These are phyloP conservation scores for Radiomyces spectabilis DNA, from an alignment of 192 early-diverging fungal species.

Conservation along the genomic window DNA sequence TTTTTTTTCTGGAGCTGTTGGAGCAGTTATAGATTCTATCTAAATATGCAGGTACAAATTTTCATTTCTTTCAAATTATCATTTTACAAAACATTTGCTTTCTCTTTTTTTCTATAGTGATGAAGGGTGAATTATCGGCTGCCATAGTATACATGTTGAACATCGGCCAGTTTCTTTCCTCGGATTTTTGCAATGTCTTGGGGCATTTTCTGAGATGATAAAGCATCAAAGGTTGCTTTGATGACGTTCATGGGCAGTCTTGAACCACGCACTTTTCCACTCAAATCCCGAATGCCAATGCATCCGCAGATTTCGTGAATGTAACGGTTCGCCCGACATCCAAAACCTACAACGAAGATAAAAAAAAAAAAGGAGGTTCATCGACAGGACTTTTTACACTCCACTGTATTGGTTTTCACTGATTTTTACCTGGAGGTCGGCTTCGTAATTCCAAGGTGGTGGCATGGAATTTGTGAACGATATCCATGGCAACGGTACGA, in stretches of 20 bases:
- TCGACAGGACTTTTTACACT: not conserved
- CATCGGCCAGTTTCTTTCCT: constrained; percentile 84
- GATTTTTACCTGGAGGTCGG: constrained; percentile 72
- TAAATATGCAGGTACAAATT: not conserved
- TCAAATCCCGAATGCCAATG: constrained; percentile 86
- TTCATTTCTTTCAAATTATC: too few species aligned
- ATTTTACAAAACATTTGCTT: too few species aligned
- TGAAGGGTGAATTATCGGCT: constrained; percentile 18
- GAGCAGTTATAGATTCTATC: not conserved
- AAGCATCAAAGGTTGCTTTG: constrained; percentile 91
- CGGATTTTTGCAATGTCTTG: constrained; percentile 81
- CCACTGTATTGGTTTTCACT: not conserved
- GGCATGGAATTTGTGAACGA: constrained; percentile 85
- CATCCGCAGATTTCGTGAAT: constrained; percentile 95
- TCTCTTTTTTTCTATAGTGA: not conserved
- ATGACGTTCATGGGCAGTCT: constrained; percentile 97
- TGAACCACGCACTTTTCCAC: constrained; percentile 87
- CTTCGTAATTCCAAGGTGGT: constrained; percentile 73
- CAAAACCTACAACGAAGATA: constrained; percentile 56
- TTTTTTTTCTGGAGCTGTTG: not conserved
- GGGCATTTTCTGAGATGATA: constrained; percentile 71
- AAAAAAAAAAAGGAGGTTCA: not conserved
- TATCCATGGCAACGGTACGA: constrained; percentile 84
- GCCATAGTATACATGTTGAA: constrained; percentile 87
- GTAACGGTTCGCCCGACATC: constrained; percentile 84